A percentile compares a stretch with the other conserved stretches of the same genome.
Conservation (phyloP, 805 yeast species). For the Metschnikowia noctiluminum region DNA sequence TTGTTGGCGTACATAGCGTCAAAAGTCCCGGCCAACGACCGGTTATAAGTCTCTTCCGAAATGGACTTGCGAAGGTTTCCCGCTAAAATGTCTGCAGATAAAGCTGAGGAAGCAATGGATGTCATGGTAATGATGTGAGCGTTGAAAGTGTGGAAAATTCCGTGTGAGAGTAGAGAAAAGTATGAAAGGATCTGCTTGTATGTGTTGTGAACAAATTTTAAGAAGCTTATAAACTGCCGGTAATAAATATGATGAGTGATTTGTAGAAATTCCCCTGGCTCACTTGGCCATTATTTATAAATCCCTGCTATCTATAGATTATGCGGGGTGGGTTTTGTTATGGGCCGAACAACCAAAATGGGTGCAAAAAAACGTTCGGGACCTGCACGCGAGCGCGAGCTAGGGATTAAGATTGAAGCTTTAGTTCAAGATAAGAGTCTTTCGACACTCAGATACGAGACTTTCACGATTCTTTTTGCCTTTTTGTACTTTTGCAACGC, state of each 20-base stretch:
- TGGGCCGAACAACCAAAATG: constrained; percentile 14
- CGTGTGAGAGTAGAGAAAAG: background rate
- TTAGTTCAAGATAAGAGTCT: no score
- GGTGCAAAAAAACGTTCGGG: constrained; percentile 17
- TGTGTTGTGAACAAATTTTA: no score
- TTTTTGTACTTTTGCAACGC: no score
- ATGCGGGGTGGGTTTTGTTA: constrained; percentile 1
- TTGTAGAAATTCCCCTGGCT: no score
- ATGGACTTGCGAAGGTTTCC: constrained; percentile 39
- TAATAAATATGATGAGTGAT: no score
- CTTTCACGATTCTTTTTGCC: no score
- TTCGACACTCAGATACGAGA: no score
- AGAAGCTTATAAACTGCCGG: no score
- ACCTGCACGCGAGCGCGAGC: constrained; percentile 10
- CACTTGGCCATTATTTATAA: background rate
- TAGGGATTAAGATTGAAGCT: no score
- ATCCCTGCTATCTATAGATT: constrained; percentile 3
- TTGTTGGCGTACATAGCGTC: constrained; percentile 7
- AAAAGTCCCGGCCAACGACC: constrained; percentile 11
- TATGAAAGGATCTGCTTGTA: background rate
- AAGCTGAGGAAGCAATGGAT: constrained; percentile 21
- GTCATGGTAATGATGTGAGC: background rate
- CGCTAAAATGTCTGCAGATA: constrained; percentile 28
- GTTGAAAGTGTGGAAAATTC: background rate
- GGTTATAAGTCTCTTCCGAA: constrained; percentile 28